Evolutionary conservation across 1,284 basidiomycete species (phyloP).

Genomic region (Earliella scabrosa): DNA sequence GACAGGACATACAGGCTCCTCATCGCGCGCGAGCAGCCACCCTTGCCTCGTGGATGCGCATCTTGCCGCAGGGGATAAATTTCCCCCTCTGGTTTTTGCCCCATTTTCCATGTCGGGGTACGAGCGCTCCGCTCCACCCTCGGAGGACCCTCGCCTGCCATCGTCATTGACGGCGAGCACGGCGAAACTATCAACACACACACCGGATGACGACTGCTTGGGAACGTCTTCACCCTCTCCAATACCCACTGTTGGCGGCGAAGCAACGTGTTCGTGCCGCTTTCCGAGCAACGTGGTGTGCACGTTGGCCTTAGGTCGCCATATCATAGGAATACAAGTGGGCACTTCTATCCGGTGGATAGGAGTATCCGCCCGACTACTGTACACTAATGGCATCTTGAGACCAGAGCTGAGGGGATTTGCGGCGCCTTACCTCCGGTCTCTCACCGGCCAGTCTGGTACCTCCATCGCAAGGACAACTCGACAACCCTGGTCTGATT

Average conservation of each 20-base stretch:
- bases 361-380: not conserved
- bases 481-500: conserved; percentile 5
- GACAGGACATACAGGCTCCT: not conserved
- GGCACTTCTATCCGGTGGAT: not conserved
- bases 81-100: conserved; percentile 5
- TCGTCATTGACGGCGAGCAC: conserved; percentile 10
- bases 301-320: conserved; percentile 12
- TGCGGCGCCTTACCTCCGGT: not conserved
- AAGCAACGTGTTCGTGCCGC: conserved; percentile 16
- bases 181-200: conserved; percentile 4
- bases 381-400: not conserved
- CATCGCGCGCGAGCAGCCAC: conserved; percentile 1
- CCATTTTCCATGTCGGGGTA: conserved; percentile 11
- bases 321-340: too few relatives aligned
- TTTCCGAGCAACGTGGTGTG: conserved; percentile 18
- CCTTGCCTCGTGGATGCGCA: conserved; percentile 16
- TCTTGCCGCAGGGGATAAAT: conserved; percentile 9
- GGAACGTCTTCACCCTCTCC: conserved; percentile 4
- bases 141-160: conserved; percentile 20
- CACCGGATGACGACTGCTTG: conserved; percentile 13
- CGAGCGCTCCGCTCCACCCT: conserved; percentile 24
- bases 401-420: not conserved
- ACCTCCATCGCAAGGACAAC: not conserved
- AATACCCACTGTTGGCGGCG: not conserved
- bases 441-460: not conserved